A percentile compares a stretch with the other conserved stretches of the same genome.
phyloP scores from a whole-genome alignment of 2,329 filamentous ascomycete species.

The Aspergillus bombycis region DNA sequence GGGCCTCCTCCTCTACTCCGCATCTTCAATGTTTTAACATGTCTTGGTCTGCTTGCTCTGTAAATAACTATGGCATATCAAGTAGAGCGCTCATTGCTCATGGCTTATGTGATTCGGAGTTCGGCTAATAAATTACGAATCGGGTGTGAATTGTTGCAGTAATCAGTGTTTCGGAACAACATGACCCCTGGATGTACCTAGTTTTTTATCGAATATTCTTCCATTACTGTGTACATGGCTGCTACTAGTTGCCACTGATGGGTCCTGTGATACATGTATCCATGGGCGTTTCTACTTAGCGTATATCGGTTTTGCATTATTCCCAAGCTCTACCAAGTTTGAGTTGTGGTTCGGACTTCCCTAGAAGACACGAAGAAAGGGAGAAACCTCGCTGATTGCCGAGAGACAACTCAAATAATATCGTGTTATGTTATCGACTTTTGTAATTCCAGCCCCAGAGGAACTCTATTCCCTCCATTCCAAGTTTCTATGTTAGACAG shows the following conservation, averaged over 20 bases:
- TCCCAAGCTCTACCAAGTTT: not conserved
- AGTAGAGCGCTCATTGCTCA: not conserved
- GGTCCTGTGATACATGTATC: not conserved
- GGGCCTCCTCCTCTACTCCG: not conserved
- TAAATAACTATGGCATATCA: not conserved
- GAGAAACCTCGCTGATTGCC: not conserved
- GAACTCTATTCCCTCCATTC: not conserved
- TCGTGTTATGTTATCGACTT: not conserved
- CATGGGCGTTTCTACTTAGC: not conserved
- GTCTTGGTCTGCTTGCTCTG: not conserved
- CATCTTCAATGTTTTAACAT: not conserved
- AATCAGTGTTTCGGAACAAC: not conserved
- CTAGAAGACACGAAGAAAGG: not conserved
- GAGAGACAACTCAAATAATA: not conserved
- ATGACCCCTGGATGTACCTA: not conserved
- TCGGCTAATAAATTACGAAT: slow-evolving; percentile 1
- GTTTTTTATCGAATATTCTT: not conserved
- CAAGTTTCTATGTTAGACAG: slow-evolving; percentile 7
- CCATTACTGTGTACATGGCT: not conserved
- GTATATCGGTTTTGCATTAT: not conserved
- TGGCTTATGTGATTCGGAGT: not conserved
- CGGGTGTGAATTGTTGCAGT: not conserved
- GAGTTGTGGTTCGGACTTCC: not conserved
- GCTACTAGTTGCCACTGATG: not conserved
- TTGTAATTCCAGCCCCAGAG: not conserved